Base-by-base conservation (phyloP, 306 rosid species). In the Erythrophleum fordii region DNA sequence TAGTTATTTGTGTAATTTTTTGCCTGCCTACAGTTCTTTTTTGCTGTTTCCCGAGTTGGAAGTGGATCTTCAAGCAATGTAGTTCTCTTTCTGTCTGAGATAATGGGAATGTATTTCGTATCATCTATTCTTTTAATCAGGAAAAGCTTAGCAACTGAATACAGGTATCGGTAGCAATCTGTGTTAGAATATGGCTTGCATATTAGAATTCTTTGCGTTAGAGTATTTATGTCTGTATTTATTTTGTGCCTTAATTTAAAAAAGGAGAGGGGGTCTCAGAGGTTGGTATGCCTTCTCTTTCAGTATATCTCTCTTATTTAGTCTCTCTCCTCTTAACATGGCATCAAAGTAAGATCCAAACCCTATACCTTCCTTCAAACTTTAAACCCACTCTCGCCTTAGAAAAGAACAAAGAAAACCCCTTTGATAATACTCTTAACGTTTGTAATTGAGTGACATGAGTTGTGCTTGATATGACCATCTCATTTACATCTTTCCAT, bases 11-110 rank as follows among this genome's bases (percentile, higher is more conserved):
- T 35, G 20, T 67, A 12, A 20, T 39, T 66, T 39, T 61, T 75
- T 80, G 22, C 46, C 67, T 84, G 71, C 29, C 1, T 72, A 75
- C 85, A 95, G 99, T 95, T 95, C 96, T 95, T 95, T 89, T 95
- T 95, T 62, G 98, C 99, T 71, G 97, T 95, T 79, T 95, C 98
- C 77, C 88, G 99, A 86, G 98, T 91, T 77, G 98, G 99, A 78
- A 95, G 99, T 88, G 97, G 99, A 86, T 95, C 99, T 77, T 95
- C 99, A 46, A 95, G 99, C 92, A 95, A 95, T 56, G 98, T 95
- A 25, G 98, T 95, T 65, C 92, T 95, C 76, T 93, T 95, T 86
- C 89, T 95, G 65, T 93, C 98, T 1, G 99, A 93, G 88, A 93
- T 95, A 61, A 95, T 95, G 99, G 99, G 99, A 86, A 93, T 92